Base-by-base conservation (phyloP, 148 eudicot genomes). In the Suaeda aralocaspica region DNA sequence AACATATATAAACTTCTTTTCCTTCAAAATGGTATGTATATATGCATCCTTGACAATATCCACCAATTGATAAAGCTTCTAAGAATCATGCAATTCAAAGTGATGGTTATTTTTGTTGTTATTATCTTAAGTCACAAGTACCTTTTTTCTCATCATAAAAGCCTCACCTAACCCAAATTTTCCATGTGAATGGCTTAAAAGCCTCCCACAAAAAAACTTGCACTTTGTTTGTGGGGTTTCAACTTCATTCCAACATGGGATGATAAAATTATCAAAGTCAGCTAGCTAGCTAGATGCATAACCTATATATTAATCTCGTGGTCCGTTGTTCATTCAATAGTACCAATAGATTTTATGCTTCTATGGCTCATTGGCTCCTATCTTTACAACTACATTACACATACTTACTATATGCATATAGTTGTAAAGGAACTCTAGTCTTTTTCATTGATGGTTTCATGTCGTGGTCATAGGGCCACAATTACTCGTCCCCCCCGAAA, bases 101-200 rank as follows among this genome's bases (percentile, higher is more conserved):
- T 71, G 68, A 29, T 49, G 29, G 60, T 34, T 51, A 72, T 33
- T 50, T 72, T 72, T 62, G 68, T 72, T 72, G 50, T 61, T 36
- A 61, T 61, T 26, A 4, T 13, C 6, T 36, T 49, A 5, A 42
- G 64, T 30, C 25, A 34, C 70, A 19, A 51, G 58, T 21, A 62
- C 13, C 56, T 62, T 72, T 62, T 72, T 39, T 8, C 44, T 52
- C 13, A 48, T 39, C 52, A 65, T 71, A 71, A 77, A 76, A 77
- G 62, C 63, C 46, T 71, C 71, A 76, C 75, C 79, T 76, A 76
- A 76, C 75, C 33, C 66, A 21, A 63, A 70, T 50, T 76, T 76
- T 76, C 75, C 71, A 76, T 76, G 79, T 71, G 79, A 76, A 71
- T 71, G 44, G 72, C 28, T 71, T 71, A 58, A 71, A 70, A 70